These are phyloP conservation scores for Beverwykella pulmonaria DNA, from an alignment of 495 filamentous ascomycete species.

Conservation along the genomic window DNA sequence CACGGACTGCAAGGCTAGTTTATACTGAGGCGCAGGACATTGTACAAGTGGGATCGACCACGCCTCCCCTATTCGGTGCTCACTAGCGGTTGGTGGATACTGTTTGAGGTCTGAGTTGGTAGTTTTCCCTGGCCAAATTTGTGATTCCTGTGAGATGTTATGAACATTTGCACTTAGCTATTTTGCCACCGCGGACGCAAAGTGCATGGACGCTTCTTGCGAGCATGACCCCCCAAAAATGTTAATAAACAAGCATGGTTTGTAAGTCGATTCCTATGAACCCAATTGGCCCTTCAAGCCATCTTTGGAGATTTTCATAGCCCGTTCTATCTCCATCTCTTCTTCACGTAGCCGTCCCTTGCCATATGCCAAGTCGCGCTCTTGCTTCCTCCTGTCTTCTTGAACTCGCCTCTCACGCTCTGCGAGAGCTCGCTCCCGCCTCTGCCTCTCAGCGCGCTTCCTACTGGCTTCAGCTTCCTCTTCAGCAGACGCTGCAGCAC, in stretches of 20 bases:
- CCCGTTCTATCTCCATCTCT: slow-evolving; percentile 75
- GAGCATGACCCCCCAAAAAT: too few species aligned
- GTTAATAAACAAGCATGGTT: too few species aligned
- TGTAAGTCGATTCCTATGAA: neutral
- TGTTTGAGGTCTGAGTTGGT: too few species aligned
- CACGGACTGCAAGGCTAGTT: too few species aligned
- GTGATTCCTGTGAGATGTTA: neutral
- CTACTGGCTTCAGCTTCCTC: slow-evolving; percentile 62
- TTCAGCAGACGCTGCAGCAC: slow-evolving; percentile 52
- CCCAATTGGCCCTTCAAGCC: slow-evolving; percentile 49
- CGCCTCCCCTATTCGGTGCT: too few species aligned
- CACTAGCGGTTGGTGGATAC: too few species aligned
- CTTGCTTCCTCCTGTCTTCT: slow-evolving; percentile 71
- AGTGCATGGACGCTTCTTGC: too few species aligned
- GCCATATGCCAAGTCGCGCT: slow-evolving; percentile 65
- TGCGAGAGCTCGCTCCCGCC: slow-evolving; percentile 72
- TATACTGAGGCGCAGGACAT: too few species aligned
- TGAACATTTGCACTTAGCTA: neutral
- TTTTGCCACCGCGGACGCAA: too few species aligned
- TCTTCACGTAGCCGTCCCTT: slow-evolving; percentile 72
- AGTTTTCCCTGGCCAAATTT: neutral
- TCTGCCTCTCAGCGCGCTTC: slow-evolving; percentile 64
- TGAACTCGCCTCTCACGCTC: slow-evolving; percentile 73
- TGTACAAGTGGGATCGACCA: too few species aligned
- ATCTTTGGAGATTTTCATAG: slow-evolving; percentile 74